Percentiles rank a stretch among this genome's conserved stretches.
Evolutionary conservation across 208 protist species (phyloP).

Genomic region (Wallacemonas collosoma): DNA sequence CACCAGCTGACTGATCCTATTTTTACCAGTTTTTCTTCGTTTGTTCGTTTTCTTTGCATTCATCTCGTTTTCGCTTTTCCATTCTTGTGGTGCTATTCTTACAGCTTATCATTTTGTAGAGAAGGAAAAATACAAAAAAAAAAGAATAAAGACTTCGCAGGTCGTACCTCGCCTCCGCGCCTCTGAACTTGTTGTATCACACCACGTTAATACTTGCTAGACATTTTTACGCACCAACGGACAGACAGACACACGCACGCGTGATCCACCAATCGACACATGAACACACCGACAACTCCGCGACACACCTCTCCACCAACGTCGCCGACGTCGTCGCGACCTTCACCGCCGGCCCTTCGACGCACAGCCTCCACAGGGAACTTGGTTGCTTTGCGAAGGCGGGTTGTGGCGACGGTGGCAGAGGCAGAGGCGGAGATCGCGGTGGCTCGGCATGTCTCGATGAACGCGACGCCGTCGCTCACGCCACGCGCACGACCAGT

Average conservation of each 20-base stretch:
- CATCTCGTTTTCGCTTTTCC: background rate
- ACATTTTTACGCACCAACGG: slow-evolving; percentile 2
- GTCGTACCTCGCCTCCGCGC: too few relatives aligned
- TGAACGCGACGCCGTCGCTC: background rate
- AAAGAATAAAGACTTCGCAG: background rate
- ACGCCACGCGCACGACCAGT: background rate
- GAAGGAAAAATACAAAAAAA: slow-evolving; percentile 4
- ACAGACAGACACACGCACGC: slow-evolving; percentile 4
- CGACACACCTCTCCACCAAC: background rate
- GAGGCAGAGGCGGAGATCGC: background rate
- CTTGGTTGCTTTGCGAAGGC: background rate
- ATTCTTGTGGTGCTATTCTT: background rate
- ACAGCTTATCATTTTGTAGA: background rate
- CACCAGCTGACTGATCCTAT: too few relatives aligned
- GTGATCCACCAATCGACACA: background rate
- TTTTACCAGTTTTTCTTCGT: background rate
- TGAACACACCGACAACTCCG: background rate
- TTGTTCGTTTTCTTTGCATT: background rate
- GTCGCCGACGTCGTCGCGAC: background rate
- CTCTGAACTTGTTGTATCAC: too few relatives aligned
- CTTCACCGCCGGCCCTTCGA: background rate
- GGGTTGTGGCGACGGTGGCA: slow-evolving; percentile 3
- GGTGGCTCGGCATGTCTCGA: background rate
- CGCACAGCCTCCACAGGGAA: slow-evolving; percentile 6
- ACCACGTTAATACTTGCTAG: background rate